Percentiles rank a stretch among this genome's conserved stretches.
Conservation (phyloP, 768 basidiomycete genomes). For the Sporobolomyces phaffii region DNA sequence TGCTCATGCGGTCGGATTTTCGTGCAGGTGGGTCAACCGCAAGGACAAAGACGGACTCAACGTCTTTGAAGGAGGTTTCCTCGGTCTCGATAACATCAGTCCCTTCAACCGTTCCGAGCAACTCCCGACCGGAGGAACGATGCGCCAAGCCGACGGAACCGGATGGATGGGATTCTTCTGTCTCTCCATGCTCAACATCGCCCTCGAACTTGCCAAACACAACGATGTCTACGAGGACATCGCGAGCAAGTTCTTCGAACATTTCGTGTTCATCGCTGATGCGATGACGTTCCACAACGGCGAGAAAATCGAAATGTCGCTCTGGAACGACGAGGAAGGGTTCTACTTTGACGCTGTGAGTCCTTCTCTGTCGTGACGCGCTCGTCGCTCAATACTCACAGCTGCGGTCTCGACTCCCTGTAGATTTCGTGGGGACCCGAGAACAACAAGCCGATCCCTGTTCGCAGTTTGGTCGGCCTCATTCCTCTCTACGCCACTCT, state of each 20-base stretch:
- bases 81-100: constrained; percentile 96
- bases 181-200: constrained; percentile 95
- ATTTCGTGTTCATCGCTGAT: constrained; percentile 92
- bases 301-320: constrained; percentile 67
- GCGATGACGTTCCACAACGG: constrained; percentile 84
- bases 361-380: neutral
- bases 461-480: constrained; percentile 91
- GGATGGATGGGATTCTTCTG: constrained; percentile 99
- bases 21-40: constrained; percentile 89
- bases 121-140: constrained; percentile 81
- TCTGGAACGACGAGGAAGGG: constrained; percentile 96
- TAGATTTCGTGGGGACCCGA: constrained; percentile 46
- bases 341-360: constrained; percentile 88
- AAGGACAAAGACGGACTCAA: constrained; percentile 92
- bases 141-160: constrained; percentile 96
- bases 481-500: constrained; percentile 94
- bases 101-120: constrained; percentile 97
- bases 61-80: constrained; percentile 96
- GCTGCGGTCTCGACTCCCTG: neutral
- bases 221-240: constrained; percentile 98
- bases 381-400: neutral
- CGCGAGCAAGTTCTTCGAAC: constrained; percentile 95
- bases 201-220: constrained; percentile 93
- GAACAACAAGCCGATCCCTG: constrained; percentile 79
- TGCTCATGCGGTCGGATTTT: no score